Base-by-base conservation (phyloP, 148 eudicot genomes). In the Amaranthus cruentus region DNA sequence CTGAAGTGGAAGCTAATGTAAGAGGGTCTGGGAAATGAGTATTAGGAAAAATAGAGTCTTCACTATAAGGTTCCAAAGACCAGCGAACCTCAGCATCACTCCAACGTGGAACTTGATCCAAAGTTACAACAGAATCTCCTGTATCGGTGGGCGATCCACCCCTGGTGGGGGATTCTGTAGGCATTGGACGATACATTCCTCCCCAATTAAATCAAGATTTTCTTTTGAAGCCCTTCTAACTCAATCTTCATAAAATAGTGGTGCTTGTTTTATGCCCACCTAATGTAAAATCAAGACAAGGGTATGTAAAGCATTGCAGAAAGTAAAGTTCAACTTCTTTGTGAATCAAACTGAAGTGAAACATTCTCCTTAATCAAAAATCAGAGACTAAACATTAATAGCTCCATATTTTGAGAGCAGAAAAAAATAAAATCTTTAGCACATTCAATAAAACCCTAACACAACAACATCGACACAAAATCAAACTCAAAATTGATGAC, bases 101-200 rank as follows among this genome's bases (percentile, higher is more conserved):
- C 99, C 97, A 96, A 50, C 97, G 72, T 15, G 99, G 99, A 21
- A 96, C 90, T 86, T 92, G 96, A 82, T 96, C 99, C 74, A 96
- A 80, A 64, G 96, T 92, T 70, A 92, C 96, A 9, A 88, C 88
- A 4, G 83, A 77, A 81, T 90, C 99, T 49, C 85, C 97, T 60
- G 77, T 91, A 71, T 95, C 98, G 7, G 87, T 84, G 0, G 96
- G 89, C 15, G 83, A 79, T 72, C 92, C 98, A 70, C 86, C 96
- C 70, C 88, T 83, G 55, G 87, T 86, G 71, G 90, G 78, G 71
- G 90, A 77, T 63, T 80, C 78, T 13, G 88, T 81, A n/a, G 87
- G 68, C 78, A 87, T 81, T 52, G 91, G 79, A 64, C 71, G 81
- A 79, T 89, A 82, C 93, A 89, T 91, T 77, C 68, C 72, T 68